Conservation (phyloP, 345 rosid genomes). For the Linum trigynum region DNA sequence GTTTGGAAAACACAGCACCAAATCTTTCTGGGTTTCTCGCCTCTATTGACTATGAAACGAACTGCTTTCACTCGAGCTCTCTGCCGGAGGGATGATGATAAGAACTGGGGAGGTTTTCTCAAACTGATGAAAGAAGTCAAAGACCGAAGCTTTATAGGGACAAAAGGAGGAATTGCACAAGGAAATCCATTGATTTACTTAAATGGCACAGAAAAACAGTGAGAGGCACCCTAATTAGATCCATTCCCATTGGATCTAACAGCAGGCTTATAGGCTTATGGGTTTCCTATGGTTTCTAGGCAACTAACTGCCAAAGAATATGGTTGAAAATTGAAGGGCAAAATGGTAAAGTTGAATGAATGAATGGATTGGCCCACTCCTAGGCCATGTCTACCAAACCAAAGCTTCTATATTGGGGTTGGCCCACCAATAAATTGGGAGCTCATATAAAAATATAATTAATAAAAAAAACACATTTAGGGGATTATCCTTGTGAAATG, state of each 20-base stretch:
- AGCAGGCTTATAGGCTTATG: background rate
- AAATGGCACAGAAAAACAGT: background rate
- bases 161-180: no score
- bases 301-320: background rate
- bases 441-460: background rate
- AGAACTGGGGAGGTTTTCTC: no score
- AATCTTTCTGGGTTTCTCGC: background rate
- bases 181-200: no score
- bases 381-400: background rate
- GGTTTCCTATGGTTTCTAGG: background rate
- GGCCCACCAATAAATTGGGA: background rate
- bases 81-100: no score
- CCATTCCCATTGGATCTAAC: background rate
- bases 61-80: background rate
- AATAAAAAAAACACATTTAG: no score
- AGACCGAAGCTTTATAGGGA: no score
- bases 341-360: background rate
- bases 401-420: background rate
- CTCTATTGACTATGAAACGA: background rate
- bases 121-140: background rate
- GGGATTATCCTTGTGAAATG: background rate
- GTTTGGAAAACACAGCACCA: slow-evolving; percentile 1
- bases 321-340: background rate
- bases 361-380: background rate
- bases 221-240: background rate